Evolutionary conservation across 1,284 basidiomycete genomes (phyloP).

Genomic region (Neonothopanus nambi): DNA sequence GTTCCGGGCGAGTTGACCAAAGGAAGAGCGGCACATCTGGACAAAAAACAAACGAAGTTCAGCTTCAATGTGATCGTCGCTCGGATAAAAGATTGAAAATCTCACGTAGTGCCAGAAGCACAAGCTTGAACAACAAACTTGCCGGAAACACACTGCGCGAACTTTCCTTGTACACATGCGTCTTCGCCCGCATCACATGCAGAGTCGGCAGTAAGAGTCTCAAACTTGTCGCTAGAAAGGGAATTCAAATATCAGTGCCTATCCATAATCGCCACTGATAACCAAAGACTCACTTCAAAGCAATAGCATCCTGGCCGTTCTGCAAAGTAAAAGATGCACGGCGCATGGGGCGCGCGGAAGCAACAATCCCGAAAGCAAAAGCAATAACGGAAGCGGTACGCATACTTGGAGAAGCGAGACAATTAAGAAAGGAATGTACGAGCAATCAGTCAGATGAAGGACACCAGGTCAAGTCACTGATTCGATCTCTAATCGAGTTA

Average conservation of each 20-base stretch:
- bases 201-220: slow-evolving; percentile 39
- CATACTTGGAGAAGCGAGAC: slow-evolving; percentile 22
- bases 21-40: slow-evolving; percentile 57
- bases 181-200: slow-evolving; percentile 44
- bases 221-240: slow-evolving; percentile 44
- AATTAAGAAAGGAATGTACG: slow-evolving; percentile 16
- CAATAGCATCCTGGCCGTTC: slow-evolving; percentile 44
- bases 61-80: slow-evolving; percentile 1
- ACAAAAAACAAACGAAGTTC: too few species aligned
- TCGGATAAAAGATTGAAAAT: neutral
- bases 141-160: slow-evolving; percentile 53
- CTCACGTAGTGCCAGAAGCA: slow-evolving; percentile 43
- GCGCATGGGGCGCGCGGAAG: slow-evolving; percentile 37
- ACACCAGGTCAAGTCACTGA: slow-evolving; percentile 33
- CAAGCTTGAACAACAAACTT: slow-evolving; percentile 47
- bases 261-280: neutral
- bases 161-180: slow-evolving; percentile 45
- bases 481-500: slow-evolving; percentile 31
- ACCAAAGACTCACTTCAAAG: slow-evolving; percentile 45
- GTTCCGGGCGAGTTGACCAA: slow-evolving; percentile 44
- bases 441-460: slow-evolving; percentile 24
- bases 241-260: too few species aligned
- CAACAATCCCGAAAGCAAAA: slow-evolving; percentile 39
- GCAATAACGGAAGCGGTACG: slow-evolving; percentile 30
- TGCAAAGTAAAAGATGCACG: slow-evolving; percentile 35